Evolutionary conservation across 257 asterid genomes (phyloP), one percentile per base, ranked within the genome.

Genomic region (Vinca minor): DNA sequence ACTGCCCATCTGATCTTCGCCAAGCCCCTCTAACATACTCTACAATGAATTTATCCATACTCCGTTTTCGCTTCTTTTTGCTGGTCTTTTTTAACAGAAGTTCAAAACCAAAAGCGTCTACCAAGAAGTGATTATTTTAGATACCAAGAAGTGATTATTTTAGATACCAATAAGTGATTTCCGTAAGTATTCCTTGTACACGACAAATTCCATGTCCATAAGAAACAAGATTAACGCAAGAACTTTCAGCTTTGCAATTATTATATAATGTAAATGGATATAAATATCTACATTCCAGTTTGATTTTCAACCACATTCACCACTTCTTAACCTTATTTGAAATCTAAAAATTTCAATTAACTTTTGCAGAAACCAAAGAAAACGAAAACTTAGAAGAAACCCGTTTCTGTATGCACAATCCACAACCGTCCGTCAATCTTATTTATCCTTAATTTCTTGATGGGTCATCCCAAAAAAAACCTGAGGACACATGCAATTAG

Each of bases 401-500:
- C 39, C 64, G 35, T 35, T 20, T 26, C 42, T 42, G 1, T 26
- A 34, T 34, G 20, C 64, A 50, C 65, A 53, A n/a, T 57, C 26
- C 50, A 46, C 21, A 64, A 59, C 59, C 36, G 35, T 28, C 4
- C 10, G 34, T 48, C 45, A 34, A 26, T 25, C 38, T 0, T 29
- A 39, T 48, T 53, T 10, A 21, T 62, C 44, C 53, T 2, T 21
- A 18, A 56, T 41, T 65, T 59, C 63, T 14, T 34, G 44, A 50
- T 17, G 54, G 46, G 46, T 58, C 44, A 46, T 62, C 69, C 26
- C 26, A 45, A 45, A 70, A 17, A n/a, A 36, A 68, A 47, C 42
- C 53, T n/a, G 58, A 32, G 4, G 8, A 41, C 7, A 35, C 52
- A 49, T 35, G 61, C 53, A 65, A 57, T 45, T 29, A 50, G 25